Evolutionary conservation across 345 rosid genomes (phyloP), one percentile per base, ranked within the genome.

Genomic region (Limnanthes douglasii): DNA sequence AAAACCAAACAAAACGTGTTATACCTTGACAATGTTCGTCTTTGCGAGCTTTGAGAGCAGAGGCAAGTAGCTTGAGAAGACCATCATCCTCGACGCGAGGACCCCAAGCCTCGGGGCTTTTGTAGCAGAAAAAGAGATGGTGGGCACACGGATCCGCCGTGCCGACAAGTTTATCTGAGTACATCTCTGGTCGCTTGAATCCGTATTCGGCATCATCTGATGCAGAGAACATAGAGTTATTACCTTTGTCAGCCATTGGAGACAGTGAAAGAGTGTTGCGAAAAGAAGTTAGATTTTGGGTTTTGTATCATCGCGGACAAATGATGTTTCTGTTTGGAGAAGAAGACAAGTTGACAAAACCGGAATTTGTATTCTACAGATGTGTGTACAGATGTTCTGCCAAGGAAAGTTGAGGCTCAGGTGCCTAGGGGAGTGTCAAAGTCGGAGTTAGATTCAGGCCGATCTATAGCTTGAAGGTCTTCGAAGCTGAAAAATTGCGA

Each of bases 131-230:
- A 57, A 90, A 79, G 7, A 79, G 65, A 48, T 90, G 98, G 13
- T 94, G 84, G 37, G 66, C 94, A 60, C 84, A 74, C 15, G 74
- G 62, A 46, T 57, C 65, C 31, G 79, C 75, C 28, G 95, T 58
- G 18, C 73, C 82, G 6, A 71, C 59, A 18, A 90, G 92, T 8
- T 34, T 77, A 30, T 6, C 26, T 53, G 39, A 58, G 43, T 68
- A 60, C 95, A 90, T 84, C 70, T 90, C 95, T 43, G 48, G 15
- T 19, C 95, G 65, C 36, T 60, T 66, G 64, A 90, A 90, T 2
- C 95, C 98, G 39, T 51, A 80, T 18, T 51, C 62, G 22, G 65
- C 62, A 10, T 59, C 77, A 5, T 74, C 73, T 18, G 66, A 73
- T 0, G 57, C 61, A 15, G 81, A 40, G 11, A 37, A 34, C 11